These are phyloP conservation scores for Diospyros lotus DNA, from an alignment of 148 eudicot species.

Conservation along the genomic window DNA sequence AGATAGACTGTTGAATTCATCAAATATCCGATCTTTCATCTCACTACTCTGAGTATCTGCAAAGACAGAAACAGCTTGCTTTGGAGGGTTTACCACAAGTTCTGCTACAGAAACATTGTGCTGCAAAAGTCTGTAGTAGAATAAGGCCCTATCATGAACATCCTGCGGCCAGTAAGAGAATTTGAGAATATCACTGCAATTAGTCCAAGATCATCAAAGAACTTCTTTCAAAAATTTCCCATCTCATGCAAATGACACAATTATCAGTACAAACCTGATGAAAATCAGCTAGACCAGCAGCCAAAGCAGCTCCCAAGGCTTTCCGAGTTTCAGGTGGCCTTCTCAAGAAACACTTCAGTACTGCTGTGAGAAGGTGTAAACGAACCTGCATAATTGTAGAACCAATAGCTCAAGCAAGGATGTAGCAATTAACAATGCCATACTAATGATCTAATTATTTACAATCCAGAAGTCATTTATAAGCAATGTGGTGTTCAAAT, in stretches of 20 bases:
- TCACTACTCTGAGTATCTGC: constrained; percentile 95
- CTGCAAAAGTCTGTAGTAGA: constrained; percentile 93
- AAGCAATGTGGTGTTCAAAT: neutral
- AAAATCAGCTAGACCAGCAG: constrained; percentile 92
- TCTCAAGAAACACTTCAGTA: constrained; percentile 94
- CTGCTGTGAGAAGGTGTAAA: constrained; percentile 88
- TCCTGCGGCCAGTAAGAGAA: constrained; percentile 55
- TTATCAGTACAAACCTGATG: constrained; percentile 62
- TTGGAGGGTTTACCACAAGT: constrained; percentile 86
- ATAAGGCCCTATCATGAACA: constrained; percentile 94
- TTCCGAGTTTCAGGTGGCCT: constrained; percentile 96
- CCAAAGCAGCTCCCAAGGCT: constrained; percentile 89
- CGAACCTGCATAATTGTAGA: constrained; percentile 59
- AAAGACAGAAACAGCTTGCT: constrained; percentile 99
- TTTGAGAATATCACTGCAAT: neutral
- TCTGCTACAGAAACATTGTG: constrained; percentile 74
- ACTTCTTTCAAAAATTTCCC: neutral
- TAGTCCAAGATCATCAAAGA: neutral
- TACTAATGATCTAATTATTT: neutral
- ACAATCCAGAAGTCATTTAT: neutral
- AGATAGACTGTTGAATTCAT: constrained; percentile 95
- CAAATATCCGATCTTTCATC: constrained; percentile 96
- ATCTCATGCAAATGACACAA: neutral
- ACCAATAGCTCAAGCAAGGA: constrained; percentile 6
- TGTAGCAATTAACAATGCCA: neutral